Evolutionary conservation across 495 filamentous ascomycete species (phyloP).

Genomic region (Entonaema liquescens): DNA sequence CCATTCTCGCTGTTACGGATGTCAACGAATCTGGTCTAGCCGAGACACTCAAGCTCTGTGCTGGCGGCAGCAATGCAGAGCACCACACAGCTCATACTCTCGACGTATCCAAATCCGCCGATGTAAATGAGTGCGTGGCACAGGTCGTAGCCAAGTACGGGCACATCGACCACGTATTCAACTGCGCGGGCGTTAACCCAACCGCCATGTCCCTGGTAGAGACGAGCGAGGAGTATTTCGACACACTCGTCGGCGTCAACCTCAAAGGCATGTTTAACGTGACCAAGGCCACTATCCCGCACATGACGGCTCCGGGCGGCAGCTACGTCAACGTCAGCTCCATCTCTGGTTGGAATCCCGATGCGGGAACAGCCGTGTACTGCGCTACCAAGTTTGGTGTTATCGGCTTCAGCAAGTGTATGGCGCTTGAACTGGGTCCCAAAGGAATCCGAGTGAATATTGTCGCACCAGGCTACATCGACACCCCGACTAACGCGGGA

Average conservation of each 20-base stretch:
- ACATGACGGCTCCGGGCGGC: constrained; percentile 43
- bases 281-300: constrained; percentile 46
- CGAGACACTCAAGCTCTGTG: constrained; percentile 36
- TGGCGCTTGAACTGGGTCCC: constrained; percentile 63
- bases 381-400: constrained; percentile 64
- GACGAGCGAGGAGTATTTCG: constrained; percentile 39
- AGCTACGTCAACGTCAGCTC: constrained; percentile 56
- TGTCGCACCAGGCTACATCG: constrained; percentile 60
- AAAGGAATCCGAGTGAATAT: constrained; percentile 63
- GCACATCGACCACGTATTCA: constrained; percentile 58
- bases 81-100: constrained; percentile 44
- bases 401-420: constrained; percentile 63
- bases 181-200: constrained; percentile 63
- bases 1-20: constrained; percentile 57
- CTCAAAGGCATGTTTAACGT: constrained; percentile 49
- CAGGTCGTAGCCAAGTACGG: constrained; percentile 45
- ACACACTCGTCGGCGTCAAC: constrained; percentile 45
- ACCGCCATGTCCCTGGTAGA: constrained; percentile 51
- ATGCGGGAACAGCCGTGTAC: constrained; percentile 55
- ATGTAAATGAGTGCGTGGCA: constrained; percentile 43
- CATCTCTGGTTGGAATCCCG: constrained; percentile 52
- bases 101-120: constrained; percentile 49
- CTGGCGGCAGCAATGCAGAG: constrained; percentile 5
- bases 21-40: constrained; percentile 46
- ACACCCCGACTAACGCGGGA: constrained; percentile 39